Evolutionary conservation across 2,329 filamentous ascomycete genomes (phyloP).

Genomic region (Grosmannia penicillata): DNA sequence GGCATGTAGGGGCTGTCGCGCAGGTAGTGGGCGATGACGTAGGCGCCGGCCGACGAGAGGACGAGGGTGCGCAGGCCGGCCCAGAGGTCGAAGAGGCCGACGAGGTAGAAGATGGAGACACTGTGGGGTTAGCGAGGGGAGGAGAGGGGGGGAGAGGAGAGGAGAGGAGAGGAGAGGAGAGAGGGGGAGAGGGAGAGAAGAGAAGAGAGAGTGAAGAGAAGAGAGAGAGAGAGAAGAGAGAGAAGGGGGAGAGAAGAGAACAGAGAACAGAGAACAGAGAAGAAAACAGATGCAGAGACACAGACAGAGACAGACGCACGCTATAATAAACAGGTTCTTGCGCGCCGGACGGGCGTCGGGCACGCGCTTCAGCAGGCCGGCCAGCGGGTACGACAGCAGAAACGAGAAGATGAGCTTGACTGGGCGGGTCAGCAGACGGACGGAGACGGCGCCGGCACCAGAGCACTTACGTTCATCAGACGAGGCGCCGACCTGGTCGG

Average conservation of each 20-base stretch:
- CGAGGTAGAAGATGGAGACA: conserved; percentile 75
- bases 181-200: background rate
- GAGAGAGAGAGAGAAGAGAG: background rate
- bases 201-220: background rate
- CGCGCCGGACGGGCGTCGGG: conserved; percentile 69
- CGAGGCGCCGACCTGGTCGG: conserved; percentile 24
- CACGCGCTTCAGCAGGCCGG: conserved; percentile 74
- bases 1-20: conserved; percentile 82
- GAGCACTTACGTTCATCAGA: conserved; percentile 28
- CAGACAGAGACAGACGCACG: conserved; percentile 31
- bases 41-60: conserved; percentile 66
- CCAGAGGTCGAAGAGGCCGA: conserved; percentile 92
- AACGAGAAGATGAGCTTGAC: conserved; percentile 91
- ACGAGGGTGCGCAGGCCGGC: conserved; percentile 61
- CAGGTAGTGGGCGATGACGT: conserved; percentile 69
- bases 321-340: conserved; percentile 81
- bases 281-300: conserved; percentile 20
- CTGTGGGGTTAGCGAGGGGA: conserved; percentile 22
- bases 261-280: background rate
- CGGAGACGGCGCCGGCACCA: background rate
- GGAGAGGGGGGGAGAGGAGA: background rate
- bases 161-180: background rate
- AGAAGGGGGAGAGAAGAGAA: background rate
- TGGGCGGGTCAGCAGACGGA: conserved; percentile 20
- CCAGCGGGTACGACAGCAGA: conserved; percentile 81